Percentiles rank a stretch among this genome's conserved stretches.
These are phyloP conservation scores for Epichloe amarillans DNA, from an alignment of 2,329 filamentous ascomycete genomes.

Conservation along the genomic window DNA sequence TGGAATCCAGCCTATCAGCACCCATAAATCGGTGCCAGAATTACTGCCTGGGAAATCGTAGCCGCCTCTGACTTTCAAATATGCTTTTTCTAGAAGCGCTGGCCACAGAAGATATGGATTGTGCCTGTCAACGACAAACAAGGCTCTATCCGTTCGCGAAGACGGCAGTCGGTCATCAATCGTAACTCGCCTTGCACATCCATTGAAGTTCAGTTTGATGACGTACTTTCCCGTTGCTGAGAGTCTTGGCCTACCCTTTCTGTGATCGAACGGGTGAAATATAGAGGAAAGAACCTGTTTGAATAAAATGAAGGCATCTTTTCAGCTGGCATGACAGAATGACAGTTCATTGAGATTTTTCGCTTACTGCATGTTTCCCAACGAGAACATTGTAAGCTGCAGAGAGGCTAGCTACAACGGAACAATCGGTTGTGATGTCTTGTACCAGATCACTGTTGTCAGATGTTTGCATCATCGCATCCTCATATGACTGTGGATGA, in stretches of 20 bases:
- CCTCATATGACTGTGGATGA: constrained; percentile 19
- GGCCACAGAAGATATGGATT: constrained; percentile 82
- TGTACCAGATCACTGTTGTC: constrained; percentile 73
- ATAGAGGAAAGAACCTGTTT: constrained; percentile 54
- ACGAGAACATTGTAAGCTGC: constrained; percentile 59
- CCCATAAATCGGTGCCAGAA: constrained; percentile 87
- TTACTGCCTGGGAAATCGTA: constrained; percentile 98
- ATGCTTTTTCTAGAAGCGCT: constrained; percentile 87
- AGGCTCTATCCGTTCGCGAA: constrained; percentile 58
- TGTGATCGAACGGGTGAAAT: constrained; percentile 61
- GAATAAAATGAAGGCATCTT: too few relatives aligned
- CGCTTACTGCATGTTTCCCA: constrained; percentile 51
- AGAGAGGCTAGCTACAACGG: constrained; percentile 89
- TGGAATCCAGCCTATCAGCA: constrained; percentile 90
- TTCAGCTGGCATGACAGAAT: background rate
- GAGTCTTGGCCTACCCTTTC: constrained; percentile 40
- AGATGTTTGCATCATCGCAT: constrained; percentile 40
- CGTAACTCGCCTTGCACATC: constrained; percentile 72
- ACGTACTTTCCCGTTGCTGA: constrained; percentile 82
- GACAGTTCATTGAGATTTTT: background rate
- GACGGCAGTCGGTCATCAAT: constrained; percentile 81
- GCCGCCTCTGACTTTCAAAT: constrained; percentile 85
- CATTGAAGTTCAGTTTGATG: constrained; percentile 90
- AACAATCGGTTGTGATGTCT: constrained; percentile 91
- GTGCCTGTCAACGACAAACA: constrained; percentile 78